phyloP scores from a whole-genome alignment of 1,139 yeast species.

The Pichia sp. region DNA sequence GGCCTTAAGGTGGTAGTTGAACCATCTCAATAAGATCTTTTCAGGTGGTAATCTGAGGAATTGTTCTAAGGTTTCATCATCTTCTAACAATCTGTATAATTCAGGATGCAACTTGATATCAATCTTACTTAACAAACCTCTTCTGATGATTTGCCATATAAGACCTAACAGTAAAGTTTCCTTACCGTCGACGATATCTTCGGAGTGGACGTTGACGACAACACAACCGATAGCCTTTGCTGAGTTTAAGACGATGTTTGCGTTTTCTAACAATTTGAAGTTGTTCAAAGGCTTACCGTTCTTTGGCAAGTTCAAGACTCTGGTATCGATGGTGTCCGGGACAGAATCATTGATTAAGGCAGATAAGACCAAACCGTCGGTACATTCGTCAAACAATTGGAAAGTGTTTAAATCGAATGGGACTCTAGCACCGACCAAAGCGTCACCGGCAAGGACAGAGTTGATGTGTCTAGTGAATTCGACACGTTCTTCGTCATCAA shows the following conservation, averaged over 20 bases:
- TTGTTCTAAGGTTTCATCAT: slow-evolving; percentile 96
- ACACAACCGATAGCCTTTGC: slow-evolving; percentile 99
- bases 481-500: slow-evolving; percentile 94
- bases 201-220: slow-evolving; percentile 96
- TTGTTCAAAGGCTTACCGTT: slow-evolving; percentile 83
- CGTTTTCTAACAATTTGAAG: slow-evolving; percentile 95
- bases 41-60: slow-evolving; percentile 96
- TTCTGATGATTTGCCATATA: slow-evolving; percentile 97
- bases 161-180: slow-evolving; percentile 95
- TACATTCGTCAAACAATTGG: slow-evolving; percentile 95
- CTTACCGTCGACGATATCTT: slow-evolving; percentile 94
- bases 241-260: slow-evolving; percentile 95
- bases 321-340: slow-evolving; percentile 97
- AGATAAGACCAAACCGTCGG: slow-evolving; percentile 91
- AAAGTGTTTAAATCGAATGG: slow-evolving; percentile 95
- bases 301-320: slow-evolving; percentile 89
- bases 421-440: slow-evolving; percentile 77
- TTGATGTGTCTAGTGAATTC: slow-evolving; percentile 97
- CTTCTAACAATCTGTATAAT: slow-evolving; percentile 88
- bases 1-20: slow-evolving; percentile 91
- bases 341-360: slow-evolving; percentile 96
- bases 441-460: slow-evolving; percentile 87
- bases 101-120: slow-evolving; percentile 98
- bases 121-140: slow-evolving; percentile 91
- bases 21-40: slow-evolving; percentile 96